Percentiles rank a stretch among this genome's conserved stretches.
These are phyloP conservation scores for Coprinopsis cinerea DNA, from an alignment of 768 basidiomycete genomes.

Conservation along the genomic window DNA sequence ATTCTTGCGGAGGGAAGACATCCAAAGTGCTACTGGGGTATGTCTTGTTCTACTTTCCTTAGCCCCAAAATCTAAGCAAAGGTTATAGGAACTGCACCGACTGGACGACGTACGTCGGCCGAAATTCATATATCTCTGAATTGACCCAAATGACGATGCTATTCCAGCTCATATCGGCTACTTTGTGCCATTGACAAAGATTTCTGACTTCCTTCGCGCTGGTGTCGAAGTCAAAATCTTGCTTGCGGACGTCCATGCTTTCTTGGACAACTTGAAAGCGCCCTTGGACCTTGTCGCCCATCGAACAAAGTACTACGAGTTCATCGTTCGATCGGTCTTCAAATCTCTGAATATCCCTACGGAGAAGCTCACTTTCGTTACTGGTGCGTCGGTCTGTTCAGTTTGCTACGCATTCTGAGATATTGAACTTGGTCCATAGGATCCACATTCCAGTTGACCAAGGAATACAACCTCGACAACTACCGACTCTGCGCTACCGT, in stretches of 20 bases:
- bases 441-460: constrained; percentile 86
- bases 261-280: constrained; percentile 96
- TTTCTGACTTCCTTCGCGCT: constrained; percentile 91
- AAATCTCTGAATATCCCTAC: constrained; percentile 86
- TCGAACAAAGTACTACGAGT: constrained; percentile 87
- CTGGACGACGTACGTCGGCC: constrained; percentile 80
- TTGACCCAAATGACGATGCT: constrained; percentile 3
- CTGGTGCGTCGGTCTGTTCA: neutral
- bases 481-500: constrained; percentile 90
- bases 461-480: constrained; percentile 92
- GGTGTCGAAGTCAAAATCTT: constrained; percentile 65
- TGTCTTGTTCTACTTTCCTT: constrained; percentile 23
- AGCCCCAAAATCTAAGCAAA: constrained; percentile 9
- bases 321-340: constrained; percentile 78
- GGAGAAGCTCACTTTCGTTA: constrained; percentile 72
- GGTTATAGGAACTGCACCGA: constrained; percentile 78
- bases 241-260: constrained; percentile 81
- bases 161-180: constrained; percentile 89
- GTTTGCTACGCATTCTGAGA: neutral
- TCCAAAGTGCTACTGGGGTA: constrained; percentile 91
- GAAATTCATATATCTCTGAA: constrained; percentile 1
- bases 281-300: constrained; percentile 86
- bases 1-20: constrained; percentile 72
- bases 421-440: constrained; percentile 39
- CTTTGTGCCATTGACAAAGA: constrained; percentile 91